Percentiles rank a stretch among this genome's conserved stretches.
phyloP scores from a whole-genome alignment of 1,284 basidiomycete genomes.

The Pascua sp. region DNA sequence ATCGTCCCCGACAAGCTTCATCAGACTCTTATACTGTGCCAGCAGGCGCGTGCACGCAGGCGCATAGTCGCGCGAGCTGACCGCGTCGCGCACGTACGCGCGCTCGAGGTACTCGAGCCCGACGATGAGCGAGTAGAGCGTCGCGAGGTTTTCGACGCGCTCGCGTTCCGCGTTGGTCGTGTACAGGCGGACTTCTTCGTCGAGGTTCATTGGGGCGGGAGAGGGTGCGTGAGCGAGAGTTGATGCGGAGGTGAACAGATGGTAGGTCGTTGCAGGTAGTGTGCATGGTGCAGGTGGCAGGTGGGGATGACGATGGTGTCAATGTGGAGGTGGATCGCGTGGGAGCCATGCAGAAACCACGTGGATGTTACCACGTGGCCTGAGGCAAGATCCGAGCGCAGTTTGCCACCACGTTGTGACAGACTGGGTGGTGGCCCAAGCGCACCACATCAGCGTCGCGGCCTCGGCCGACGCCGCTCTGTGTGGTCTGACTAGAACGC shows the following conservation, averaged over 20 bases:
- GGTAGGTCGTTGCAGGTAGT: neutral
- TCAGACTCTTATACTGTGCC: constrained; percentile 94
- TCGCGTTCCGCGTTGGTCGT: constrained; percentile 85
- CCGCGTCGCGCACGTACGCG: constrained; percentile 89
- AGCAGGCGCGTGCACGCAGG: constrained; percentile 88
- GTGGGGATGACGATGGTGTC: neutral
- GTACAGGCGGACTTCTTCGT: constrained; percentile 89
- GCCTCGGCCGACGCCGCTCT: no score
- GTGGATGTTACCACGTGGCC: no score
- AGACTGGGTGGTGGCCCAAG: neutral
- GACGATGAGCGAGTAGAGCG: constrained; percentile 86
- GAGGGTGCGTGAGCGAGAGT: neutral
- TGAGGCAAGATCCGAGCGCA: neutral
- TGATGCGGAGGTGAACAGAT: neutral
- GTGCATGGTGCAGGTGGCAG: neutral
- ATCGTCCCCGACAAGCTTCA: constrained; percentile 84
- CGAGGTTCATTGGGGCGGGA: constrained; percentile 53
- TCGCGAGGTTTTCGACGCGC: constrained; percentile 80
- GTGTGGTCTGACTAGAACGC: no score
- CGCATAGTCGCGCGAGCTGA: constrained; percentile 90
- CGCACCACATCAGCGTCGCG: no score
- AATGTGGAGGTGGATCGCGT: neutral
- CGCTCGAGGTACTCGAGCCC: constrained; percentile 91
- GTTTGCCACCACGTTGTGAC: neutral
- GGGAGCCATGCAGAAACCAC: neutral